These are phyloP conservation scores for Phytophthora pistaciae DNA, from an alignment of 352 stramenopile species.

Conservation along the genomic window DNA sequence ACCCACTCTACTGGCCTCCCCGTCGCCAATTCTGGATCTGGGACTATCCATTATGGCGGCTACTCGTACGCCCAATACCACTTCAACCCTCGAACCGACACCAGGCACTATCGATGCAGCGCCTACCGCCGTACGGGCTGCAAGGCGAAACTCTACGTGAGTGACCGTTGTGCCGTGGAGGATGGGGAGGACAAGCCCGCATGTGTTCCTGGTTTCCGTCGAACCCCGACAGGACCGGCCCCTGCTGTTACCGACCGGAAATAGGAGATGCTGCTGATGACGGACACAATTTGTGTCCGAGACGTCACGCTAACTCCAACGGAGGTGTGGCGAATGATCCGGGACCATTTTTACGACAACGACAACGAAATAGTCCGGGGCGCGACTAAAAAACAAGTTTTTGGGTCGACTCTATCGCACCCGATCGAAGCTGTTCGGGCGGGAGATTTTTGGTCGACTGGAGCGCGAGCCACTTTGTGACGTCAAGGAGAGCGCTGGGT, in stretches of 20 bases:
- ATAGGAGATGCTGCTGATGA: not conserved
- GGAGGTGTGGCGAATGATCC: not conserved
- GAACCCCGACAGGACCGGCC: too few relatives aligned
- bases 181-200: too few relatives aligned
- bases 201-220: too few relatives aligned
- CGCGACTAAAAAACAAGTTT: not conserved
- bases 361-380: not conserved
- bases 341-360: not conserved
- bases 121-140: too few relatives aligned
- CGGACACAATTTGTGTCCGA: not conserved
- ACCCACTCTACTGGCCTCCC: too few relatives aligned
- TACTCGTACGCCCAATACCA: too few relatives aligned
- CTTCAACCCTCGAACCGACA: too few relatives aligned
- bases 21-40: too few relatives aligned
- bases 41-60: too few relatives aligned
- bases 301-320: not conserved
- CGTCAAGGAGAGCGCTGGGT: not conserved
- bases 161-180: too few relatives aligned
- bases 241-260: not conserved
- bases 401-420: slow-evolving; percentile 2
- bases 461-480: slow-evolving; percentile 10
- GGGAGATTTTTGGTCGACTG: slow-evolving; percentile 6
- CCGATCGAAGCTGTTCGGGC: not conserved
- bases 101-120: too few relatives aligned
- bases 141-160: too few relatives aligned